Base-by-base conservation (phyloP, 1,284 basidiomycete genomes). In the Tylopilus sp. region DNA sequence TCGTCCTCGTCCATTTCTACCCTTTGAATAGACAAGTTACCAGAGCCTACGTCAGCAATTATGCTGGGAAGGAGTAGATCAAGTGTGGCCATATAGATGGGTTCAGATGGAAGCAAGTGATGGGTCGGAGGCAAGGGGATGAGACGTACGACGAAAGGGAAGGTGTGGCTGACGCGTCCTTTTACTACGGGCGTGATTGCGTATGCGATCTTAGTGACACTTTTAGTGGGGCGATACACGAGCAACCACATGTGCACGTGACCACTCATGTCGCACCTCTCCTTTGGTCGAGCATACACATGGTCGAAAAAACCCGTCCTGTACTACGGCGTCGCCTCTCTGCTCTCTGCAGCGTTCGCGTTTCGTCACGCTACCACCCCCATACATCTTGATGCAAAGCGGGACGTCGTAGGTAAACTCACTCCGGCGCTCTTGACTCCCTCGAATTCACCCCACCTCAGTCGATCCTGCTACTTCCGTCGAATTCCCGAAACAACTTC, bases 401-500 rank as follows among this genome's bases (percentile, higher is more conserved):
- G 45, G 20, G 64, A 61, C 24, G 54, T 66, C 17, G 46, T 59
- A 57, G 66, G 64, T 58, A 50, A 30, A 58, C 37, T 21, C n/a
- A 18, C 24, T 2, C 21, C 18, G 10, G 30, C n/a, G 11, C 12
- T 17, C 10, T 12, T 12, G 9, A 24, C 15, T 42, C 31, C 1
- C 37, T 44, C 44, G 43, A 12, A 20, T 5, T 20, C 20, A 21
- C 36, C 28, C 26, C 6, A 33, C 36, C 10, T 31, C 28, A 65
- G 86, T 76, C 56, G 88, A 91, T 62, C 78, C 81, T 36, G 84
- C 80, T 15, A 87, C 87, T 3, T 80, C 78, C 9, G 81, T 90
- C 54, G 71, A 75, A 51, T 91, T 91, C 61, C 88, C 88, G 3
- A 82, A 73, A 42, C 76, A 73, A 4, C 71, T 89, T 17, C 73